phyloP scores from a whole-genome alignment of 2,329 filamentous ascomycete genomes.

The Lachnellula hyalina region DNA sequence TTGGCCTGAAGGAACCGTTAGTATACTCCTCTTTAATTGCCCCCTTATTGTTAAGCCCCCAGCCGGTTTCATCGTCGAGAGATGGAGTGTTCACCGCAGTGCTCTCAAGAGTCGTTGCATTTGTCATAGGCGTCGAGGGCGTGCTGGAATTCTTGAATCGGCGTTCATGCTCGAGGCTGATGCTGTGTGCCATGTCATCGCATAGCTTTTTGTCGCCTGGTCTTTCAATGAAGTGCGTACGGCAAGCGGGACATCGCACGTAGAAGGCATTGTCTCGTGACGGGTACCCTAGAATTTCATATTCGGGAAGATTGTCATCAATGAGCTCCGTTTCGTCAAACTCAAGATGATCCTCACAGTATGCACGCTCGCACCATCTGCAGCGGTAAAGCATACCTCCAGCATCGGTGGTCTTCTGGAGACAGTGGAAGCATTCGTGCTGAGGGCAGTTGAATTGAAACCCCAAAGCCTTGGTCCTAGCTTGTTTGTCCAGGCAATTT shows the following conservation, averaged over 20 bases:
- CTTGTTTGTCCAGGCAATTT: slow-evolving; percentile 40
- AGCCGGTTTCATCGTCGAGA: slow-evolving; percentile 16
- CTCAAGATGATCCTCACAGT: slow-evolving; percentile 55
- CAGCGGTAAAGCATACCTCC: slow-evolving; percentile 44
- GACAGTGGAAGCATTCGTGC: slow-evolving; percentile 49
- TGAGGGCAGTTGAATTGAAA: slow-evolving; percentile 50
- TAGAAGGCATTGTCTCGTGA: slow-evolving; percentile 43
- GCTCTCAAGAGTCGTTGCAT: slow-evolving; percentile 31
- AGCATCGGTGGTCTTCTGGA: slow-evolving; percentile 41
- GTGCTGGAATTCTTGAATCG: slow-evolving; percentile 14
- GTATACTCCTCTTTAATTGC: not conserved
- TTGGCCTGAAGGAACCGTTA: not conserved
- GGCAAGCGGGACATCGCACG: slow-evolving; percentile 44
- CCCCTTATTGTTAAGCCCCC: not conserved
- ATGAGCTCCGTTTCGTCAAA: slow-evolving; percentile 45
- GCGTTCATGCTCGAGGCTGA: slow-evolving; percentile 19
- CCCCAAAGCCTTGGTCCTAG: slow-evolving; percentile 37
- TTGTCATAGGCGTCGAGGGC: slow-evolving; percentile 25
- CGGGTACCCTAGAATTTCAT: slow-evolving; percentile 43
- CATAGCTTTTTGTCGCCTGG: slow-evolving; percentile 27
- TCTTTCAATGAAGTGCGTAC: slow-evolving; percentile 32
- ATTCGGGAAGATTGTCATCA: slow-evolving; percentile 47
- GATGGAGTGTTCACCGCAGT: slow-evolving; percentile 26
- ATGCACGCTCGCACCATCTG: slow-evolving; percentile 49
- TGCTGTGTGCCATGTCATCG: slow-evolving; percentile 25